Evolutionary conservation across 768 basidiomycete genomes (phyloP).

Genomic region (Pulveroboletus sp.): DNA sequence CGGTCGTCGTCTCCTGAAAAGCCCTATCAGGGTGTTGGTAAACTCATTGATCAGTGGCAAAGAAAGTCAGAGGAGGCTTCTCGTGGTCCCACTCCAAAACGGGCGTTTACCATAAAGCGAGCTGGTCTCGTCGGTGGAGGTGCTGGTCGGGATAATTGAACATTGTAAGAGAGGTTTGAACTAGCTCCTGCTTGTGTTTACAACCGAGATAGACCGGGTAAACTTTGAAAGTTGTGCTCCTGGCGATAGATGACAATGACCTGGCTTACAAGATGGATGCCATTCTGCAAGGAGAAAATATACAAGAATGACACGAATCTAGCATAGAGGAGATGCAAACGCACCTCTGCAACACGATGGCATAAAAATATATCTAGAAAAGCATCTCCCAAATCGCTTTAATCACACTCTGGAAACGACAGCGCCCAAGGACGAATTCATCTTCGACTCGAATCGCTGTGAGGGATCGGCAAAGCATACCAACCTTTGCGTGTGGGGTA

Average conservation of each 20-base stretch:
- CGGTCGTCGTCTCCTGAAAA: slow-evolving; percentile 70
- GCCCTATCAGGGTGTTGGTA: slow-evolving; percentile 81
- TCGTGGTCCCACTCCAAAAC: slow-evolving; percentile 34
- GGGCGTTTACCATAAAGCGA: slow-evolving; percentile 42
- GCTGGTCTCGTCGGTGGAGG: slow-evolving; percentile 30
- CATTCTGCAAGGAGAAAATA: slow-evolving; percentile 2
- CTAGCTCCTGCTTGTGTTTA: slow-evolving; percentile 9
- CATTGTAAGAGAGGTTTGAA: slow-evolving; percentile 7
- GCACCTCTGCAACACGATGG: slow-evolving; percentile 5
- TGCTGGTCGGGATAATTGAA: slow-evolving; percentile 20
- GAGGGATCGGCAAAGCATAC: too few relatives aligned
- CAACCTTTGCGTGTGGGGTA: too few relatives aligned
- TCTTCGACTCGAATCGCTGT: too few relatives aligned
- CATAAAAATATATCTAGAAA: slow-evolving; percentile 8
- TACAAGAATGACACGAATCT: background rate
- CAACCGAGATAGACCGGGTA: slow-evolving; percentile 1
- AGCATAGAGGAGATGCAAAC: background rate
- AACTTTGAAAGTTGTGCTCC: background rate
- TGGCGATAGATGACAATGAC: background rate
- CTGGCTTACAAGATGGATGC: slow-evolving; percentile 6
- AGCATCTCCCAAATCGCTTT: slow-evolving; percentile 4
- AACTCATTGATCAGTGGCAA: slow-evolving; percentile 87
- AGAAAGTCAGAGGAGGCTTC: slow-evolving; percentile 63
- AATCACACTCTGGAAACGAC: background rate
- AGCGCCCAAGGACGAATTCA: too few relatives aligned